phyloP scores from a whole-genome alignment of 305 asterid species.

The Fraxinus albicans region DNA sequence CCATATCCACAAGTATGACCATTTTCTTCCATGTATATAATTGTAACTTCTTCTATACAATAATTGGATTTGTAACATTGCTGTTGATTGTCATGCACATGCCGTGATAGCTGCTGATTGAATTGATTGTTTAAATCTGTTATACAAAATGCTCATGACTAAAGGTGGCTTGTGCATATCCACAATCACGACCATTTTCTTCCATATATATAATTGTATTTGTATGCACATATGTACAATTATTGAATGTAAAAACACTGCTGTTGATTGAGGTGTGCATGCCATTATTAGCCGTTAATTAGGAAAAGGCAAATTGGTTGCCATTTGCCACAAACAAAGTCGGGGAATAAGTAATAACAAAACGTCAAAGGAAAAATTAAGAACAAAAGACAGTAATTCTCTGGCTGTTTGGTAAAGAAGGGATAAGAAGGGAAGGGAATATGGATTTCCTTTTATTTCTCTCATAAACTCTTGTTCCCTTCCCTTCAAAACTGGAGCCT shows the following conservation, averaged over 20 bases:
- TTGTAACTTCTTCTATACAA: neutral
- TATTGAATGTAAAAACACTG: neutral
- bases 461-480: neutral
- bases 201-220: neutral
- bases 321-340: conserved; percentile 3
- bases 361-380: neutral
- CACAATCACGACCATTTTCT: neutral
- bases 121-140: neutral
- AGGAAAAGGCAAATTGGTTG: neutral
- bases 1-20: neutral
- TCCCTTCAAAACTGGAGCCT: neutral
- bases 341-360: neutral
- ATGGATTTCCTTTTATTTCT: neutral
- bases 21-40: neutral
- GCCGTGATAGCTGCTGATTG: neutral
- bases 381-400: neutral
- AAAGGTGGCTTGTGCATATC: neutral
- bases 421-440: neutral
- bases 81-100: neutral
- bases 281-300: neutral
- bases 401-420: neutral
- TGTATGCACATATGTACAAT: neutral
- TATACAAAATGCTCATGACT: neutral
- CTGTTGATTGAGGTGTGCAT: neutral
- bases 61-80: neutral